phyloP scores from a whole-genome alignment of 768 basidiomycete genomes.

The Boletus sensibilis region DNA sequence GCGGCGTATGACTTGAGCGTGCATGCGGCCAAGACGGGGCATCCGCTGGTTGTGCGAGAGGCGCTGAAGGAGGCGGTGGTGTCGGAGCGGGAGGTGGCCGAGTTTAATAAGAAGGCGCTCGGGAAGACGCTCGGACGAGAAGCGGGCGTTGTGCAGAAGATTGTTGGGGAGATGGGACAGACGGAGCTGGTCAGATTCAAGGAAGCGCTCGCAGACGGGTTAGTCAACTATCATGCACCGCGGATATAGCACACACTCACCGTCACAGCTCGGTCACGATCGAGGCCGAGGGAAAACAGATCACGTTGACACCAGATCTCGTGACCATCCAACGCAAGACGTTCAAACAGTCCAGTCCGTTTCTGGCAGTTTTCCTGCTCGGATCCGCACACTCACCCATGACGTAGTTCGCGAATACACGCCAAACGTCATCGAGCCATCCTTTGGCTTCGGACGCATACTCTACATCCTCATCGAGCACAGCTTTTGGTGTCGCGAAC shows the following conservation, averaged over 20 bases:
- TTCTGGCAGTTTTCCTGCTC: background rate
- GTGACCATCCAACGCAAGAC: constrained; percentile 80
- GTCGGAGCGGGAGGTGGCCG: constrained; percentile 73
- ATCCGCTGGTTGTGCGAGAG: constrained; percentile 82
- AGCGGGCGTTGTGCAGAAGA: constrained; percentile 60
- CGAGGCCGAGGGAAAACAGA: constrained; percentile 60
- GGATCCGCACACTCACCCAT: constrained; percentile 19
- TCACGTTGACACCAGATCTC: constrained; percentile 69
- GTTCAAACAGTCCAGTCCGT: constrained; percentile 82
- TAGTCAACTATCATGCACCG: constrained; percentile 22
- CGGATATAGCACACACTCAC: constrained; percentile 8
- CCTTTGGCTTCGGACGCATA: constrained; percentile 96
- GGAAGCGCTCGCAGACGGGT: constrained; percentile 75
- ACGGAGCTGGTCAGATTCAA: constrained; percentile 62
- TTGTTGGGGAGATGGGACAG: constrained; percentile 67
- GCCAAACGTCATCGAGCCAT: constrained; percentile 98
- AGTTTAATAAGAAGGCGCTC: constrained; percentile 84
- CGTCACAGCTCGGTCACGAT: constrained; percentile 51
- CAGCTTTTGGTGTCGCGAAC: constrained; percentile 91
- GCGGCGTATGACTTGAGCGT: constrained; percentile 95
- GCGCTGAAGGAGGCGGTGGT: constrained; percentile 83
- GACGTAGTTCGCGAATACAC: constrained; percentile 86
- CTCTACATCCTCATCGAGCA: constrained; percentile 93
- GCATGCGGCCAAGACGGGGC: constrained; percentile 81
- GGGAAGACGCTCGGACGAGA: constrained; percentile 90